These are phyloP conservation scores for Trypanosoma rangeli DNA, from an alignment of 208 protist genomes.

Conservation along the genomic window DNA sequence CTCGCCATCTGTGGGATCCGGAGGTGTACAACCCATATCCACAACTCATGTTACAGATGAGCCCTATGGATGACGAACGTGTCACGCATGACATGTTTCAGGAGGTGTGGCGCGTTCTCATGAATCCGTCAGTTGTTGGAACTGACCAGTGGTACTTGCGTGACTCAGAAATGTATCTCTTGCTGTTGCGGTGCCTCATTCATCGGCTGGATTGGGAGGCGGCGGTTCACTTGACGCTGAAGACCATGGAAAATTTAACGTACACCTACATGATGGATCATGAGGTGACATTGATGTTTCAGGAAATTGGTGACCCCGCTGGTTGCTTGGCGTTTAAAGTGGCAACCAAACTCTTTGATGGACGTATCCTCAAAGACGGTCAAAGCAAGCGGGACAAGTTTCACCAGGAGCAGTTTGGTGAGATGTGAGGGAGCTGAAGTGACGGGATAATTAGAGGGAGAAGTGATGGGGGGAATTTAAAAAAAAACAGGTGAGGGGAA, in stretches of 20 bases:
- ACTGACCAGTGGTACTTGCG: constrained; percentile 78
- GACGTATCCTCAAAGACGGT: constrained; percentile 77
- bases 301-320: constrained; percentile 80
- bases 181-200: constrained; percentile 75
- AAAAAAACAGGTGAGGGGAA: no score
- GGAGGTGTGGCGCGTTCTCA: constrained; percentile 69
- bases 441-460: background rate
- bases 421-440: constrained; percentile 10
- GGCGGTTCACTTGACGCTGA: constrained; percentile 72
- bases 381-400: constrained; percentile 59
- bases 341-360: constrained; percentile 86
- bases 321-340: constrained; percentile 87
- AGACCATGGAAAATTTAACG: constrained; percentile 63
- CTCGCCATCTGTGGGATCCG: constrained; percentile 74
- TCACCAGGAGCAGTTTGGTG: constrained; percentile 43
- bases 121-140: constrained; percentile 61
- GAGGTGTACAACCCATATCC: constrained; percentile 85
- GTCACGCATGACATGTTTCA: constrained; percentile 71
- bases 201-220: constrained; percentile 88
- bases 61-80: constrained; percentile 26
- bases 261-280: constrained; percentile 89
- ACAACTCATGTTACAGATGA: constrained; percentile 44
- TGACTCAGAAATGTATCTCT: constrained; percentile 83
- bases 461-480: background rate
- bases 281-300: constrained; percentile 77